phyloP scores from a whole-genome alignment of 176 grass and related monocot species.

The Hyparrhenia diplandra region DNA sequence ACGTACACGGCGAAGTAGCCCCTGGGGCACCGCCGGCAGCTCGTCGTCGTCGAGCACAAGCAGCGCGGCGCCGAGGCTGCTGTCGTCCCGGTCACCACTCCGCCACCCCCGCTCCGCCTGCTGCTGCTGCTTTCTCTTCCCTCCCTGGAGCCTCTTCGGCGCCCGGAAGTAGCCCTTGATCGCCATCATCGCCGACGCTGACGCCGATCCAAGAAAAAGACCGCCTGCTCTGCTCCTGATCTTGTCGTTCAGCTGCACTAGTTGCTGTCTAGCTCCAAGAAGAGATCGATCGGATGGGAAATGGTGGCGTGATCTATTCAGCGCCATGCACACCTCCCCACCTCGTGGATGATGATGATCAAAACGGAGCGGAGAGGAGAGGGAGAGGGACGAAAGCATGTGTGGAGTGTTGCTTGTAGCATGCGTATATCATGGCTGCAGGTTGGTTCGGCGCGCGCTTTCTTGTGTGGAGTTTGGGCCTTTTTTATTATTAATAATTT shows the following conservation, averaged over 20 bases:
- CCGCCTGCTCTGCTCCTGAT: background rate
- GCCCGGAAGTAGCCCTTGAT: conserved; percentile 44
- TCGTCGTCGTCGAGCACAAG: background rate
- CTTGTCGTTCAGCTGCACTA: background rate
- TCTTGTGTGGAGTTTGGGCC: background rate
- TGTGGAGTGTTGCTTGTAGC: background rate
- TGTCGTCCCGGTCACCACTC: background rate
- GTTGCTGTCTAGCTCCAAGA: background rate
- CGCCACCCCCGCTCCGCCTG: background rate
- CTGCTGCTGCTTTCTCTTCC: background rate
- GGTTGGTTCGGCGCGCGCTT: background rate
- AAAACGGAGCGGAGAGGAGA: background rate
- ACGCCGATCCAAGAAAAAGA: background rate
- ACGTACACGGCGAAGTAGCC: conserved; percentile 68
- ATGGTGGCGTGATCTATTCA: background rate
- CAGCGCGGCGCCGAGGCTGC: background rate
- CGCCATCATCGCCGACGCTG: background rate
- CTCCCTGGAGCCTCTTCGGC: conserved; percentile 28
- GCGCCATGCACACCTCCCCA: no score
- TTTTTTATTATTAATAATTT: no score
- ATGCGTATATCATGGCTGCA: background rate
- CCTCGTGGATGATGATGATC: background rate
- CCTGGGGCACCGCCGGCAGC: conserved; percentile 30
- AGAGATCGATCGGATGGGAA: background rate
- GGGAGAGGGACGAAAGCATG: no score